phyloP scores from a whole-genome alignment of 164 flowering plant species.

The Chimonanthus salicifolius region DNA sequence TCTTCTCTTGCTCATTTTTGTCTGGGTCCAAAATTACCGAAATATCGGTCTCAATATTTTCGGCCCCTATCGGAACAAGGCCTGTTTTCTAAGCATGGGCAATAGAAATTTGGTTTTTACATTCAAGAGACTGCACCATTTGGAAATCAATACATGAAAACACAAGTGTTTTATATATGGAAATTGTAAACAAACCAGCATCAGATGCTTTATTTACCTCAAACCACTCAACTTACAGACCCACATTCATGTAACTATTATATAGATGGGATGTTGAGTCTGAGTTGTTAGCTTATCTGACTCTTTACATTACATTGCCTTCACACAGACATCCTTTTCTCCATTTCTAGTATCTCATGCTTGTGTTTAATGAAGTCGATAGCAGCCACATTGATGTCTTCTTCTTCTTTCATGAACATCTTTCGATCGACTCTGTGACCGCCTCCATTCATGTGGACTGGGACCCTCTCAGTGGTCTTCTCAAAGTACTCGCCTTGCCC shows the following conservation, averaged over 20 bases:
- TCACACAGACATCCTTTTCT: conserved; percentile 10
- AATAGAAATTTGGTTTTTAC: too few relatives aligned
- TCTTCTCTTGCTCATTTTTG: too few relatives aligned
- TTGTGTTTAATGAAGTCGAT: conserved; percentile 6
- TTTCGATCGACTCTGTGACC: background rate
- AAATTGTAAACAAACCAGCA: background rate
- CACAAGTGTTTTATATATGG: too few relatives aligned
- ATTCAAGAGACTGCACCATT: too few relatives aligned
- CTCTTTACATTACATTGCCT: background rate
- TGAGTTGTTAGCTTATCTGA: background rate
- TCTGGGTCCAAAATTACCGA: too few relatives aligned
- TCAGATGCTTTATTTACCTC: background rate
- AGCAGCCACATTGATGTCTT: conserved; percentile 12
- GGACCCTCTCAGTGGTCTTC: background rate
- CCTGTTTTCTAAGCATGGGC: too few relatives aligned
- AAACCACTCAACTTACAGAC: background rate
- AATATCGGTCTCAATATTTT: too few relatives aligned
- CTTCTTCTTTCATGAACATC: conserved; percentile 3
- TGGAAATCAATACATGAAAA: too few relatives aligned
- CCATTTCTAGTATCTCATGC: conserved; percentile 10
- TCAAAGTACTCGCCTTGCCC: background rate
- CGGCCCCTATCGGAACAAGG: too few relatives aligned
- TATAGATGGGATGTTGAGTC: background rate
- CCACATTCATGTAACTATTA: background rate
- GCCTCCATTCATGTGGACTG: background rate